A percentile compares a stretch with the other conserved stretches of the same genome.
phyloP scores from a whole-genome alignment of 2,329 filamentous ascomycete genomes.

The Fusarium graminum region DNA sequence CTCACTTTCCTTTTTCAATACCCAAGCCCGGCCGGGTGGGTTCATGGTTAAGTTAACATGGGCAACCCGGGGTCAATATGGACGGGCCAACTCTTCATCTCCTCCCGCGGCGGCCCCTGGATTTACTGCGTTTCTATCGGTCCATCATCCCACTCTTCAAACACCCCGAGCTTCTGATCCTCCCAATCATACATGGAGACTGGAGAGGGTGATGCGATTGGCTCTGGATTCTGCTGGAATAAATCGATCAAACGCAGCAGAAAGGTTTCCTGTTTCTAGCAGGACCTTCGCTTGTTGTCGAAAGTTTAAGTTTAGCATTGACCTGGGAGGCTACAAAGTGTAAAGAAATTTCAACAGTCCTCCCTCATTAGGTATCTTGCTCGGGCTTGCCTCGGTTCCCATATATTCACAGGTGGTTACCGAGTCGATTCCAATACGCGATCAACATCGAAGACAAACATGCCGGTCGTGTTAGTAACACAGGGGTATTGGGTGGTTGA shows the following conservation, averaged over 20 bases:
- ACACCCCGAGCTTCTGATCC: slow-evolving; percentile 4
- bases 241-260: slow-evolving; percentile 23
- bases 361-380: slow-evolving; percentile 15
- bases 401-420: too few species aligned
- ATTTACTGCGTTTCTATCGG: slow-evolving; percentile 28
- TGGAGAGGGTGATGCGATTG: slow-evolving; percentile 19
- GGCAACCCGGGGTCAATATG: slow-evolving; percentile 35
- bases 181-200: slow-evolving; percentile 34
- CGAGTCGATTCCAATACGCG: not conserved
- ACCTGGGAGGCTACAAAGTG: slow-evolving; percentile 10
- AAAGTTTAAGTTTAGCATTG: slow-evolving; percentile 32
- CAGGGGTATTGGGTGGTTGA: slow-evolving; percentile 27
- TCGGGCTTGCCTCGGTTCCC: slow-evolving; percentile 12
- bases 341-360: slow-evolving; percentile 12
- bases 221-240: slow-evolving; percentile 18
- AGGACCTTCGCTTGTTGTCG: not conserved
- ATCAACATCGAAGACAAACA: slow-evolving; percentile 20
- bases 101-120: slow-evolving; percentile 26
- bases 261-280: not conserved
- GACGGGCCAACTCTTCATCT: slow-evolving; percentile 39
- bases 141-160: slow-evolving; percentile 38
- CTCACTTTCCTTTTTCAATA: slow-evolving; percentile 25
- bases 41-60: slow-evolving; percentile 10
- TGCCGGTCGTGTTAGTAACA: slow-evolving; percentile 6
- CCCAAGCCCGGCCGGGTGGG: slow-evolving; percentile 2